These are phyloP conservation scores for Lactarius deliciosus DNA, from an alignment of 768 basidiomycete genomes.

Conservation along the genomic window DNA sequence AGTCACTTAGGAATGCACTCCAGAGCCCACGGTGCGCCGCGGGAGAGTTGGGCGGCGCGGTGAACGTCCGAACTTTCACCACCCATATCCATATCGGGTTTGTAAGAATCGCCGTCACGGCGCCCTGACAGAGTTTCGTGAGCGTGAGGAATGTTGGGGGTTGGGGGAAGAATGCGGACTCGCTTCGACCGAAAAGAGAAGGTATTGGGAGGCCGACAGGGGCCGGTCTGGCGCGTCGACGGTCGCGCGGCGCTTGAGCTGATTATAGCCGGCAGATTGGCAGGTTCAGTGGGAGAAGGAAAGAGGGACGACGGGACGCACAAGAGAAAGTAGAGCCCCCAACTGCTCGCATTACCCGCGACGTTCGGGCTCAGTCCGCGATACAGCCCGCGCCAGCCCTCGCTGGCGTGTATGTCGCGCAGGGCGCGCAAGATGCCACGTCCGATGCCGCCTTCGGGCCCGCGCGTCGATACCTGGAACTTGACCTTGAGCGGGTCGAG, in stretches of 20 bases:
- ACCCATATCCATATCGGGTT: constrained; percentile 99
- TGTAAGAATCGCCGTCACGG: constrained; percentile 90
- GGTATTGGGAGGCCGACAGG: not conserved
- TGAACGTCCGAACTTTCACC: constrained; percentile 96
- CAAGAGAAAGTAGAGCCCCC: too few species aligned
- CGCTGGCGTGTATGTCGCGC: not conserved
- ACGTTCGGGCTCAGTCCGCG: too few species aligned
- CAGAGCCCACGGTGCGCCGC: too few species aligned
- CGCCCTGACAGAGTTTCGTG: constrained; percentile 75
- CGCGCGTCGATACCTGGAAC: not conserved
- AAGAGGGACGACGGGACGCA: too few species aligned
- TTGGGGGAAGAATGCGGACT: too few species aligned
- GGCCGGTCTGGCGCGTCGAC: not conserved
- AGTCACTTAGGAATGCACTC: too few species aligned
- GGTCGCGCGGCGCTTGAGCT: not conserved
- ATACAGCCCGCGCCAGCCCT: not conserved
- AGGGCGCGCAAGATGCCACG: not conserved
- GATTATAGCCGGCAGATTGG: not conserved
- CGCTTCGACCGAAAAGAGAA: not conserved
- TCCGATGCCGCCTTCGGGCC: not conserved
- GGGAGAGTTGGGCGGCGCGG: too few species aligned
- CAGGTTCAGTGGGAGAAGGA: not conserved
- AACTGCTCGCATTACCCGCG: too few species aligned
- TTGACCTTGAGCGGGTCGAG: not conserved
- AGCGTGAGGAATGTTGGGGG: constrained; percentile 11